Percentiles rank a stretch among this genome's conserved stretches.
Conservation (phyloP, 768 basidiomycete genomes). For the Serpula lacrymans region DNA sequence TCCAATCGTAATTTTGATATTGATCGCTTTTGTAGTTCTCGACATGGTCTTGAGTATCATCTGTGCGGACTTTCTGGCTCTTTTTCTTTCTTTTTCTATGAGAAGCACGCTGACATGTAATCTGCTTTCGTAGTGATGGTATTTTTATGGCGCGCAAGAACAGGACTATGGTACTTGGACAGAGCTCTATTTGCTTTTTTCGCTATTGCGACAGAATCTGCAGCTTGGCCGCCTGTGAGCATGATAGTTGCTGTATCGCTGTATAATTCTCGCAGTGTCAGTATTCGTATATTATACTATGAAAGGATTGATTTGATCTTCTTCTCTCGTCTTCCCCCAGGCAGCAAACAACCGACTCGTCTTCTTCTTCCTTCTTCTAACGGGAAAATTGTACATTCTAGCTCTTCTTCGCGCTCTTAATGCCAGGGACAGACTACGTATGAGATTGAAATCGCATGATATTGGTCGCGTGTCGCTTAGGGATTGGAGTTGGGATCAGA, state of each 20-base stretch:
- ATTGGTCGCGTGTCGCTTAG: conserved; percentile 40
- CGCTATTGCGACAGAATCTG: conserved; percentile 35
- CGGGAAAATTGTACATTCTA: conserved; percentile 44
- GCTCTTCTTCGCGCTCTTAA: conserved; percentile 27
- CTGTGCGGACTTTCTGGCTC: no score
- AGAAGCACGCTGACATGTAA: background rate
- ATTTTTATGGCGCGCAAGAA: conserved; percentile 38
- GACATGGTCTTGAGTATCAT: conserved; percentile 38
- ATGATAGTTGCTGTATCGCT: conserved; percentile 29
- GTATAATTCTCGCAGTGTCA: conserved; percentile 30
- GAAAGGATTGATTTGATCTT: background rate
- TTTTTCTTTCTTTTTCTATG: background rate
- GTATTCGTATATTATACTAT: conserved; percentile 6
- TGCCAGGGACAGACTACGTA: conserved; percentile 23
- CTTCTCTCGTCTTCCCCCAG: conserved; percentile 15
- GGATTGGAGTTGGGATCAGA: conserved; percentile 33
- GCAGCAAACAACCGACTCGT: conserved; percentile 37
- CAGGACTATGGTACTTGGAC: conserved; percentile 32
- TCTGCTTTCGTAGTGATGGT: conserved; percentile 31
- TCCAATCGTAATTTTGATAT: background rate
- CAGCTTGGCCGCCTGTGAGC: conserved; percentile 30
- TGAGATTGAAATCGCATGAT: conserved; percentile 35
- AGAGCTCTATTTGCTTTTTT: conserved; percentile 37
- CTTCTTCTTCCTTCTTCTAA: conserved; percentile 46
- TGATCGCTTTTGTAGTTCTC: conserved; percentile 28